A percentile compares a stretch with the other conserved stretches of the same genome.
Evolutionary conservation across 345 rosid genomes (phyloP).

Genomic region (Aegle marmelos): DNA sequence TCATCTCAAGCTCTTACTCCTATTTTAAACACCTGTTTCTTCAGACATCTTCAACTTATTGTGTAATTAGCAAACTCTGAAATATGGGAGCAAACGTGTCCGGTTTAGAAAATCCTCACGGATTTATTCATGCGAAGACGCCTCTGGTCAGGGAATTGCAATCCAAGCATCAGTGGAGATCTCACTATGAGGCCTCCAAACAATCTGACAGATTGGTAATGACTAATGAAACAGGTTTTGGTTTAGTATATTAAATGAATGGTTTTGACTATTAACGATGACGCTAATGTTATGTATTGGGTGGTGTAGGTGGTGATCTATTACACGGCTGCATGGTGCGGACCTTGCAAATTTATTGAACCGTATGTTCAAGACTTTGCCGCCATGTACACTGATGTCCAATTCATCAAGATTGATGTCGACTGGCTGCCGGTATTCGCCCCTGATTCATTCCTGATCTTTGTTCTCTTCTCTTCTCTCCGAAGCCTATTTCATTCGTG

Average conservation of each 20-base stretch:
- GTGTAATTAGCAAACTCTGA: not conserved
- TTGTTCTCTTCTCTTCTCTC: too few relatives aligned
- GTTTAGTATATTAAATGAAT: not conserved
- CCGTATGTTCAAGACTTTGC: constrained; percentile 52
- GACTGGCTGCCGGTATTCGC: constrained; percentile 55
- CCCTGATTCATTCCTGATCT: not conserved
- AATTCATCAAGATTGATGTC: constrained; percentile 72
- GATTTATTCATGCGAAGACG: not conserved
- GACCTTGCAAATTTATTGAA: constrained; percentile 64
- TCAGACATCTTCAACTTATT: not conserved
- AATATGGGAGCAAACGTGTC: constrained; percentile 29
- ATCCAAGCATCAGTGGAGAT: constrained; percentile 56
- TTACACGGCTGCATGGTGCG: constrained; percentile 83
- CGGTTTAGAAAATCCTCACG: not conserved
- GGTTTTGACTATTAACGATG: not conserved
- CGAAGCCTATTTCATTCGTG: too few relatives aligned
- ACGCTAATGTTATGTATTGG: not conserved
- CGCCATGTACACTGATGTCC: constrained; percentile 47
- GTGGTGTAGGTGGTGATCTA: constrained; percentile 56
- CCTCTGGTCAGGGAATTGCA: constrained; percentile 39
- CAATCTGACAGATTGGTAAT: constrained; percentile 61
- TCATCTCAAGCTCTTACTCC: too few relatives aligned
- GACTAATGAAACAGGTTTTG: not conserved
- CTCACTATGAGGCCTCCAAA: constrained; percentile 49
- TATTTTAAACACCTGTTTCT: not conserved